These are phyloP conservation scores for Candida maesae DNA, from an alignment of 805 yeast species.

Conservation along the genomic window DNA sequence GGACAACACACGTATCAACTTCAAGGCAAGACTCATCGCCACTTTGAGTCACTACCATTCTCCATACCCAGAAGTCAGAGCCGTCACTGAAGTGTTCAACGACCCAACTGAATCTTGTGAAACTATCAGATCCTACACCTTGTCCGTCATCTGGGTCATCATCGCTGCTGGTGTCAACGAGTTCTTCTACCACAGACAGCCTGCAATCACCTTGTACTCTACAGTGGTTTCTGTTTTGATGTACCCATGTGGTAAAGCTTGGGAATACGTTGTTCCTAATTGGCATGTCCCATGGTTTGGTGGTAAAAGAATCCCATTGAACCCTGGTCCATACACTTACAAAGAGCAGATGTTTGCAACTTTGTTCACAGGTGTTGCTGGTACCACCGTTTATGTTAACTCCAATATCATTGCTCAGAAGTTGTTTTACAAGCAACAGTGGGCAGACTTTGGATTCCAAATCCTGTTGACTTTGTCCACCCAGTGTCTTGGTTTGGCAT, in stretches of 20 bases:
- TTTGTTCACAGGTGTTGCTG: constrained; percentile 32
- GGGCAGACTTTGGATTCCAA: constrained; percentile 48
- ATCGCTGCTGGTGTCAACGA: constrained; percentile 54
- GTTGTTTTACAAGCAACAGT: constrained; percentile 28
- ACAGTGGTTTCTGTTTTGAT: constrained; percentile 44
- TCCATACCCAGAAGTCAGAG: constrained; percentile 67
- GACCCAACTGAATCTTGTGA: constrained; percentile 46
- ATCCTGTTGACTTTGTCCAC: constrained; percentile 48
- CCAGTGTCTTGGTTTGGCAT: constrained; percentile 62
- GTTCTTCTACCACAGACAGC: constrained; percentile 53
- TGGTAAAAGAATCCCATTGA: constrained; percentile 36
- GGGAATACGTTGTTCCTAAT: constrained; percentile 43
- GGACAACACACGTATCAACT: constrained; percentile 2
- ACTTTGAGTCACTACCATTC: constrained; percentile 33
- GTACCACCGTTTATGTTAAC: constrained; percentile 32
- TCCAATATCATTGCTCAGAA: constrained; percentile 36
- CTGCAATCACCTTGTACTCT: constrained; percentile 41
- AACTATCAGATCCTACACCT: constrained; percentile 39
- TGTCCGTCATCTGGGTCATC: constrained; percentile 43
- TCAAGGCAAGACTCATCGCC: constrained; percentile 11
- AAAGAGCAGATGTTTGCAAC: constrained; percentile 69
- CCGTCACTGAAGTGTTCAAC: constrained; percentile 51
- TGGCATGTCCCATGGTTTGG: constrained; percentile 39
- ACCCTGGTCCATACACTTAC: constrained; percentile 62
- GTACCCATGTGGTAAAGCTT: constrained; percentile 41